Evolutionary conservation across 2,329 filamentous ascomycete genomes (phyloP).

Genomic region (Coniochaeta hoffmannii): DNA sequence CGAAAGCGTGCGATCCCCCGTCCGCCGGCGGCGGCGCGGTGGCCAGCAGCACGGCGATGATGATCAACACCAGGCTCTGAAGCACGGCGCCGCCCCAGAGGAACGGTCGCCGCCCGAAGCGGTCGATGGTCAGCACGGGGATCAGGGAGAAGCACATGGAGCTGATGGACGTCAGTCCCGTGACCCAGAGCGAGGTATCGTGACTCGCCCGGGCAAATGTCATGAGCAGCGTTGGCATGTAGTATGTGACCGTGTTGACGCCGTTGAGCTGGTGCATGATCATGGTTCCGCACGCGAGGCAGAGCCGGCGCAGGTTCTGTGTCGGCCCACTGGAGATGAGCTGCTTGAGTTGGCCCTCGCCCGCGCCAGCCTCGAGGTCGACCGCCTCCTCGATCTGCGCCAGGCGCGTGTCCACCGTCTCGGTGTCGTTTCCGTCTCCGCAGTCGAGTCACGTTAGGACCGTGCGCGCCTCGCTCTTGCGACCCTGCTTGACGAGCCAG

Average conservation of each 20-base stretch:
- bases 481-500: constrained; percentile 19
- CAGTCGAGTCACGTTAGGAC: constrained; percentile 29
- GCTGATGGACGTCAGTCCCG: constrained; percentile 30
- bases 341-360: constrained; percentile 23
- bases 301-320: constrained; percentile 33
- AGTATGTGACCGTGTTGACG: constrained; percentile 36
- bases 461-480: constrained; percentile 19
- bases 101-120: constrained; percentile 16
- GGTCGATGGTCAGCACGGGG: constrained; percentile 10
- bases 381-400: constrained; percentile 33
- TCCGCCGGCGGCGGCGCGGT: constrained; percentile 3
- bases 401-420: constrained; percentile 20
- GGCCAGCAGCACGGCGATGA: constrained; percentile 6
- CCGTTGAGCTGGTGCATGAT: constrained; percentile 43
- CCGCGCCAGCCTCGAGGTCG: constrained; percentile 22
- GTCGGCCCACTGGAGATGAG: constrained; percentile 34
- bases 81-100: neutral
- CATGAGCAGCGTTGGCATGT: constrained; percentile 37
- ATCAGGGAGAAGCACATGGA: constrained; percentile 2
- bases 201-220: constrained; percentile 37
- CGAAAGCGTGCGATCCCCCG: constrained; percentile 6
- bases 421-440: constrained; percentile 11
- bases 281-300: constrained; percentile 38
- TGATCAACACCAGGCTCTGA: neutral
- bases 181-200: constrained; percentile 36